Conservation (phyloP, 2,329 filamentous ascomycete species). For the Domatiomyces globalis region DNA sequence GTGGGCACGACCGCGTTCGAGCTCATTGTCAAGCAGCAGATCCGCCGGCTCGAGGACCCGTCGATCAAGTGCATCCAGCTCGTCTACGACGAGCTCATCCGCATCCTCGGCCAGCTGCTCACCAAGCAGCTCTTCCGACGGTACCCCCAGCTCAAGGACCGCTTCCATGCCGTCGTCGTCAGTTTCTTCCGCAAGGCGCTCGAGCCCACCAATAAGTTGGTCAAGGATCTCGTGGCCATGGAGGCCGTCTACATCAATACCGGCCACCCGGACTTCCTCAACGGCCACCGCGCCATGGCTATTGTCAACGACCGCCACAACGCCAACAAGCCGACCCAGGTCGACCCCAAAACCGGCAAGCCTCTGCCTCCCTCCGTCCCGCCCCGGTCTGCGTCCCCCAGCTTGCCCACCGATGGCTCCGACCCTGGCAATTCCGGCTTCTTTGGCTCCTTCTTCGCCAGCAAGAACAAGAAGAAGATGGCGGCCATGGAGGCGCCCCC, state of each 20-base stretch:
- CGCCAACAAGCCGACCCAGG: constrained; percentile 70
- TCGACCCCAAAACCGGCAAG: constrained; percentile 97
- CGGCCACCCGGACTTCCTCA: constrained; percentile 92
- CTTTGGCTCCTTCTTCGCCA: constrained; percentile 96
- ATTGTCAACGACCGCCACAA: constrained; percentile 90
- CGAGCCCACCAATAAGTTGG: constrained; percentile 96
- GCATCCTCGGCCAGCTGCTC: constrained; percentile 81
- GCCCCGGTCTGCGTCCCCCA: constrained; percentile 61
- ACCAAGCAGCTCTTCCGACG: constrained; percentile 79
- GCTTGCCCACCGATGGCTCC: constrained; percentile 43
- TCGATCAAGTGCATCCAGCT: constrained; percentile 94
- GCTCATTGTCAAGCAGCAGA: constrained; percentile 96
- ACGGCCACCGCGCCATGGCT: constrained; percentile 93
- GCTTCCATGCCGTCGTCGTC: constrained; percentile 86
- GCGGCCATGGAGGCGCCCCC: constrained; percentile 98
- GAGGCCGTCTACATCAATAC: constrained; percentile 97
- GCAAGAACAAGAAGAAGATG: constrained; percentile 99
- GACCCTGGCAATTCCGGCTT: constrained; percentile 57
- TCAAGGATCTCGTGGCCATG: constrained; percentile 85
- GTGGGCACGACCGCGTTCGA: constrained; percentile 98
- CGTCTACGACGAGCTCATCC: constrained; percentile 93
- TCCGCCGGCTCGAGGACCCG: constrained; percentile 88
- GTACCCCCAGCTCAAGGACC: constrained; percentile 92
- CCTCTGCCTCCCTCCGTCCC: constrained; percentile 58
- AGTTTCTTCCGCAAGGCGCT: constrained; percentile 95